phyloP scores from a whole-genome alignment of 352 stramenopile genomes.

The Thraustotheca clavata region DNA sequence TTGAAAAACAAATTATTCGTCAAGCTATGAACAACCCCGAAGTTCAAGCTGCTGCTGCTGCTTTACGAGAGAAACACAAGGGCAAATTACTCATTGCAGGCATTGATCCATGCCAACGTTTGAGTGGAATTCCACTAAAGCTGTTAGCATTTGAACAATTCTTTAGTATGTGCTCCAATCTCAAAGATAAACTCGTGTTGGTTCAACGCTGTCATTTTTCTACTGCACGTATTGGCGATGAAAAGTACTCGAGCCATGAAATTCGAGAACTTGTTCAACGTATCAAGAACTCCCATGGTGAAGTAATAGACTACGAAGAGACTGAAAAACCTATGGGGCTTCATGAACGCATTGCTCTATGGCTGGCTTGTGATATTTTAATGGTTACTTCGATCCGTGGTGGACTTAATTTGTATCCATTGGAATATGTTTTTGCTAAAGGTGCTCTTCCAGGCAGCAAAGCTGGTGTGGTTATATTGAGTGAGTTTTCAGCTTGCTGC shows the following conservation, averaged over 20 bases:
- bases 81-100: slow-evolving; percentile 90
- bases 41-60: slow-evolving; percentile 63
- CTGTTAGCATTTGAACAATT: slow-evolving; percentile 95
- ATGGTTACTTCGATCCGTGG: slow-evolving; percentile 95
- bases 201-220: slow-evolving; percentile 89
- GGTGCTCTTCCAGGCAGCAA: slow-evolving; percentile 38
- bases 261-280: slow-evolving; percentile 72
- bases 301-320: slow-evolving; percentile 84
- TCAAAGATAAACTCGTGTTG: slow-evolving; percentile 92
- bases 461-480: slow-evolving; percentile 93
- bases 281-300: slow-evolving; percentile 63
- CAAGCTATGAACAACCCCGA: slow-evolving; percentile 42
- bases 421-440: slow-evolving; percentile 93
- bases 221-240: slow-evolving; percentile 83
- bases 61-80: slow-evolving; percentile 85
- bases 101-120: slow-evolving; percentile 89
- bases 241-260: slow-evolving; percentile 83
- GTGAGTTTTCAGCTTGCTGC: slow-evolving; percentile 94
- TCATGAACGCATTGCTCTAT: slow-evolving; percentile 89
- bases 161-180: slow-evolving; percentile 91
- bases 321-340: slow-evolving; percentile 77
- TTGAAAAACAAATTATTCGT: slow-evolving; percentile 84
- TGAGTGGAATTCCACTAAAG: slow-evolving; percentile 93
- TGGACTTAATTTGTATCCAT: slow-evolving; percentile 95
- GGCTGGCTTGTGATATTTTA: slow-evolving; percentile 92